A percentile compares a stretch with the other conserved stretches of the same genome.
Conservation (phyloP, 78 protist genomes). For the Dictyostelium purpureum region DNA sequence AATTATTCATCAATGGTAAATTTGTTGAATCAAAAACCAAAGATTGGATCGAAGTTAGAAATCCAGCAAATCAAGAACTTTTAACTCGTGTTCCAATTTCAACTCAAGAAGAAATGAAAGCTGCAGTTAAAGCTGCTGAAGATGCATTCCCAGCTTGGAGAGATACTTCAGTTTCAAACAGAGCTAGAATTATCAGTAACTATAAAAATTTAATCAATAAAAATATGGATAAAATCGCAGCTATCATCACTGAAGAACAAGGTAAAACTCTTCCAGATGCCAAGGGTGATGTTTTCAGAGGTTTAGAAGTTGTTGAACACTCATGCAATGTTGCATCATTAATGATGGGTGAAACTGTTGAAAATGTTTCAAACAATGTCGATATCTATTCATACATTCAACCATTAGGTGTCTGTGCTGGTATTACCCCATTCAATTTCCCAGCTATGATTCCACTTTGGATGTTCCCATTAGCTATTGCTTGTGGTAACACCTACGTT, state of each 20-base stretch:
- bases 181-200: constrained; percentile 91
- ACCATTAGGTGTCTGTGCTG: constrained; percentile 98
- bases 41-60: constrained; percentile 89
- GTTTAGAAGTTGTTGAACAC: constrained; percentile 95
- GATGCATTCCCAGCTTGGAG: constrained; percentile 92
- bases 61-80: constrained; percentile 95
- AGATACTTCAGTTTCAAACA: constrained; percentile 83
- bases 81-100: constrained; percentile 86
- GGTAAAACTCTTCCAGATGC: constrained; percentile 98
- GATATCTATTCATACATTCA: constrained; percentile 94
- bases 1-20: constrained; percentile 93
- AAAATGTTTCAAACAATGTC: constrained; percentile 88
- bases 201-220: constrained; percentile 89
- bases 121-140: constrained; percentile 89
- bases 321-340: constrained; percentile 89
- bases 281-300: constrained; percentile 92
- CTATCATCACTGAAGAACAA: constrained; percentile 91
- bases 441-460: constrained; percentile 98
- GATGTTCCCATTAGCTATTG: constrained; percentile 97
- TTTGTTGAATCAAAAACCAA: constrained; percentile 84
- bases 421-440: constrained; percentile 97
- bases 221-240: constrained; percentile 87
- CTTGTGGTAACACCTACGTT: constrained; percentile 96
- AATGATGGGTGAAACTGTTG: constrained; percentile 95
- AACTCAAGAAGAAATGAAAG: constrained; percentile 91